Percentiles rank a stretch among this genome's conserved stretches.
These are phyloP conservation scores for Blepharisma stoltei DNA, from an alignment of 73 alveolate species.

Conservation along the genomic window DNA sequence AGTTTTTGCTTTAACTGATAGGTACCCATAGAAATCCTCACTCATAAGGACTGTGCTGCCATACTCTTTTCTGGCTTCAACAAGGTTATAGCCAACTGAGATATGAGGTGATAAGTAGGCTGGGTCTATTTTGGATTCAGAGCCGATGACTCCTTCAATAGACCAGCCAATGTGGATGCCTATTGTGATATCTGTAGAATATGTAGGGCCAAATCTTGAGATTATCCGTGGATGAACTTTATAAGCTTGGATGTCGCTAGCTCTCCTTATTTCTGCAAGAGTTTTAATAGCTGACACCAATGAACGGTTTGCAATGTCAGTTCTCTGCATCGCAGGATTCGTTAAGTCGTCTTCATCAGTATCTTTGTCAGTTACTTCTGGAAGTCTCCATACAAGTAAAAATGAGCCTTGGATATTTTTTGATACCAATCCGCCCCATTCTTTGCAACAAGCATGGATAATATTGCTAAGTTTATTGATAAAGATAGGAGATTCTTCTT, in stretches of 20 bases:
- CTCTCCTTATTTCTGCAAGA: conserved; percentile 59
- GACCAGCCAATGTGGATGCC: conserved; percentile 92
- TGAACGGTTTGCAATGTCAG: conserved; percentile 68
- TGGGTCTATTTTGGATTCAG: conserved; percentile 88
- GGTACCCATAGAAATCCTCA: conserved; percentile 51
- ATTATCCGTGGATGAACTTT: conserved; percentile 46
- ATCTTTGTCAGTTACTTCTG: conserved; percentile 16
- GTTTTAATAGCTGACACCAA: conserved; percentile 62
- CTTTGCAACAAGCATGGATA: conserved; percentile 25
- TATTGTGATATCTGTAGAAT: conserved; percentile 61
- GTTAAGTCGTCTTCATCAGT: conserved; percentile 9
- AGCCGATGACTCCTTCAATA: conserved; percentile 93
- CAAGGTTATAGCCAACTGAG: conserved; percentile 67
- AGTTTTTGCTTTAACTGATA: conserved; percentile 63
- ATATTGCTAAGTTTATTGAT: neutral
- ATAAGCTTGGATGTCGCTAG: conserved; percentile 47
- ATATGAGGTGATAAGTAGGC: conserved; percentile 80
- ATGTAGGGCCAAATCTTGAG: conserved; percentile 40
- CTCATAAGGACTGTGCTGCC: conserved; percentile 56
- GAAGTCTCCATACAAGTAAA: conserved; percentile 24
- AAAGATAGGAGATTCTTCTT: conserved; percentile 7
- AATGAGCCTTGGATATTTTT: neutral
- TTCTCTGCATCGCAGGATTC: conserved; percentile 35
- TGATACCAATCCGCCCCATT: neutral
- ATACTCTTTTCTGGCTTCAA: conserved; percentile 58